Evolutionary conservation across 352 stramenopile species (phyloP), one percentile per base, ranked within the genome.

Genomic region (Phytophthora sp.): DNA sequence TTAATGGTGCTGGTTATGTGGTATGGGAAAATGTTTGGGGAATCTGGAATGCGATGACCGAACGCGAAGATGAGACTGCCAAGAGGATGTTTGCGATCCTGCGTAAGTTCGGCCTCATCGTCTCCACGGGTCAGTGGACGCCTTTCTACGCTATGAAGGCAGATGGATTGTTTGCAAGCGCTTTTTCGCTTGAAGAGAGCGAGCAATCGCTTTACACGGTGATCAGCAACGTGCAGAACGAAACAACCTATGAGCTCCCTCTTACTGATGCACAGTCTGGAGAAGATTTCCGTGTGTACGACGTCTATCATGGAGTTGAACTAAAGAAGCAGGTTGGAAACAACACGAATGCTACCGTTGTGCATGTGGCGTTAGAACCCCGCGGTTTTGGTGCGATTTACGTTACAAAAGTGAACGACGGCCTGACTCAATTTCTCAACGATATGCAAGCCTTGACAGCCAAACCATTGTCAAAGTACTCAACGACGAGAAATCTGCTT

Each of bases 1-100:
- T 95, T 55, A 96, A 96, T 57, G 87, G 85, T 9, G 80, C 76
- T n/a, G 87, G 88, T 4, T 95, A 94, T 62, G 88, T 94, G 18
- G 63, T 92, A 5, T 96, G 88, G 88, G 88, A 96, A 42, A 96
- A 96, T 54, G 84, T 96, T 15, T 96, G 88, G 88, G 85, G 88
- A 13, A 94, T 94, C 26, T 95, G 82, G 84, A 95, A 93, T 42
- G 76, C 68, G 9, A 89, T 94, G 69, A 94, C 87, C 0, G 61
- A 73, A 39, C 82, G 84, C 8, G 87, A 96, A 69, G 76, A 76
- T 57, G 76, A 89, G 55, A 82, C 66, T 5, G 50, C 69, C 31
- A 88, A 83, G 70, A 74, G 83, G 2, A 78, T 76, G 54, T 91
- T 92, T 35, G 48, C 74, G 8, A 87, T 93, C 48, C 50, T 94